A percentile compares a stretch with the other conserved stretches of the same genome.
Evolutionary conservation across 2,329 filamentous ascomycete species (phyloP).

Genomic region (Fusarium nygamai): DNA sequence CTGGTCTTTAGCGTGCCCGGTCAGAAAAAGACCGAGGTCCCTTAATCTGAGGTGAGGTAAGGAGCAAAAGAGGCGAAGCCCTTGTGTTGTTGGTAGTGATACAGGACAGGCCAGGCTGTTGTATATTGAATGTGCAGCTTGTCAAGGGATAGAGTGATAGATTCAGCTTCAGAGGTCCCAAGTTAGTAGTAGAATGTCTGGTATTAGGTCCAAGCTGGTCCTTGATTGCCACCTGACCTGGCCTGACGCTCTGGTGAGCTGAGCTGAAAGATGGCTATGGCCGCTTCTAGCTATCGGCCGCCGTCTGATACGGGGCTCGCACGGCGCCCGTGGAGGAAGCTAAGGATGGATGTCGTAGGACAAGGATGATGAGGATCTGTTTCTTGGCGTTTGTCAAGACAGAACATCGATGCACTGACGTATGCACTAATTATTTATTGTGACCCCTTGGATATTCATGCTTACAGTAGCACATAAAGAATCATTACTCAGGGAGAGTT

Average conservation of each 20-base stretch:
- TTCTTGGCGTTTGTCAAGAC: slow-evolving; percentile 21
- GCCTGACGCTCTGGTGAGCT: background rate
- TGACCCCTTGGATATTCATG: background rate
- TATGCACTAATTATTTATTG: background rate
- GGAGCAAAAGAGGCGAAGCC: slow-evolving; percentile 19
- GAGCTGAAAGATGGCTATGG: slow-evolving; percentile 14
- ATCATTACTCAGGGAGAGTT: background rate
- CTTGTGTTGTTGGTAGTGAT: background rate
- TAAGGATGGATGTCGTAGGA: slow-evolving; percentile 9
- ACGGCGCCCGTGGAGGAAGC: slow-evolving; percentile 13
- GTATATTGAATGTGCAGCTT: background rate
- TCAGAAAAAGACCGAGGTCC: slow-evolving; percentile 10
- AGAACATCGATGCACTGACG: background rate
- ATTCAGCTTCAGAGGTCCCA: background rate
- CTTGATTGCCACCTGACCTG: slow-evolving; percentile 26
- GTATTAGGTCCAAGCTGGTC: background rate
- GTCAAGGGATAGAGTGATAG: background rate
- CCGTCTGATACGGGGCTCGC: slow-evolving; percentile 11
- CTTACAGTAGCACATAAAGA: background rate
- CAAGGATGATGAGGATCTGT: slow-evolving; percentile 29
- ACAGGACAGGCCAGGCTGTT: slow-evolving; percentile 1
- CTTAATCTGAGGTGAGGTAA: slow-evolving; percentile 20
- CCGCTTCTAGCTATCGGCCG: slow-evolving; percentile 12
- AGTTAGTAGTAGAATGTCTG: background rate
- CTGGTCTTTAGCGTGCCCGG: slow-evolving; percentile 9